phyloP scores from a whole-genome alignment of 768 basidiomycete genomes.

The Suillus plorans region DNA sequence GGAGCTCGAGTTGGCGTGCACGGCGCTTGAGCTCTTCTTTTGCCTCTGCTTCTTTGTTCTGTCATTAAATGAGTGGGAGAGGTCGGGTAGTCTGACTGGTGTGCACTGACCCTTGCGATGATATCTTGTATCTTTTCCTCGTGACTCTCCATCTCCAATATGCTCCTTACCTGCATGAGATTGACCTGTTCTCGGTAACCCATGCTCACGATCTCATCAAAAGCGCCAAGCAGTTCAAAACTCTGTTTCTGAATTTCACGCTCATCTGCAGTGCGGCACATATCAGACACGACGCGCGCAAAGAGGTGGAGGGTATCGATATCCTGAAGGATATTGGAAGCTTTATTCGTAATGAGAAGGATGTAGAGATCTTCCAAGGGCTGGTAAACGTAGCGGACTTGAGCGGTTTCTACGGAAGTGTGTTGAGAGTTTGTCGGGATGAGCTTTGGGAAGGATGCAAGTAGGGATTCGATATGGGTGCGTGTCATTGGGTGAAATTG shows the following conservation, averaged over 20 bases:
- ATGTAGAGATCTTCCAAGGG: constrained; percentile 97
- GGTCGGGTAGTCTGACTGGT: background rate
- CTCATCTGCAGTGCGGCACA: constrained; percentile 85
- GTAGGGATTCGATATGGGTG: constrained; percentile 90
- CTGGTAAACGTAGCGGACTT: constrained; percentile 96
- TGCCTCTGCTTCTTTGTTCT: constrained; percentile 99
- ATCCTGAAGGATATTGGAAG: constrained; percentile 98
- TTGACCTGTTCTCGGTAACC: constrained; percentile 83
- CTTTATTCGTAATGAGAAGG: constrained; percentile 96
- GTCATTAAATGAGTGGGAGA: background rate
- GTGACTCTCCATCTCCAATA: constrained; percentile 88
- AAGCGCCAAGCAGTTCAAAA: constrained; percentile 92
- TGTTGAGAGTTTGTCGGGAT: constrained; percentile 95
- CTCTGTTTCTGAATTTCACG: constrained; percentile 87
- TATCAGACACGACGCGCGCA: constrained; percentile 88
- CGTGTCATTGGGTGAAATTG: constrained; percentile 94
- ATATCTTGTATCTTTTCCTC: constrained; percentile 98
- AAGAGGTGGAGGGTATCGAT: constrained; percentile 95
- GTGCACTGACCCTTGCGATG: constrained; percentile 76
- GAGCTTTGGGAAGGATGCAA: constrained; percentile 96
- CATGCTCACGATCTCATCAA: constrained; percentile 93
- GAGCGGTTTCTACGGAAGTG: constrained; percentile 92
- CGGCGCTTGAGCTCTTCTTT: constrained; percentile 98
- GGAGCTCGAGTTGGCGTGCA: constrained; percentile 97
- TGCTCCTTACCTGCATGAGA: constrained; percentile 74